Evolutionary conservation across 805 yeast genomes (phyloP), one percentile per base, ranked within the genome.

Genomic region (Tetrapisispora taiwanensis): DNA sequence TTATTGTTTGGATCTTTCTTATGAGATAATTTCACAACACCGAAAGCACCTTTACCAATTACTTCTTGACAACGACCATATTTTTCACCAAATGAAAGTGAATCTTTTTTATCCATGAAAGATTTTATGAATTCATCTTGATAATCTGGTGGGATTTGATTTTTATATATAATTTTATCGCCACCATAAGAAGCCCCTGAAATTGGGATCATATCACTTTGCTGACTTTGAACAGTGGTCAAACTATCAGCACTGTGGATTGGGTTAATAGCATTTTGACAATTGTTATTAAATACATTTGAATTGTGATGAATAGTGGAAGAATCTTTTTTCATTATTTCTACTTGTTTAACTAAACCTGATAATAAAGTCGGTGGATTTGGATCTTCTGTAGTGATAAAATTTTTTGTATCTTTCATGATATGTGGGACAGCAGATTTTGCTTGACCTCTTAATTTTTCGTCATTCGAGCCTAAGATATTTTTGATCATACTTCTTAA

Each of bases 31-130:
- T 96, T 72, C 18, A 90, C 97, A 38, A 87, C 86, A 17, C 98
- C 98, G 68, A 84, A 90, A 0, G 96, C 80, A 18, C 97, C 97
- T 42, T 84, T 75, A 22, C 98, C 98, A 50, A 92, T 76, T 39
- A 89, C 85, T 61, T 90, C 97, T 64, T 87, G 95, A 62, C 97
- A 90, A 42, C 84, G 75, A 36, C 98, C 98, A 62, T 90, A 90
- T 60, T 89, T 84, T 53, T 88, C 89, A 8, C 79, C 82, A 61
- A 90, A 83, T 9, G 38, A 46, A 7, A 46, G 42, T 3, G 49
- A 42, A 24, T 45, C 52, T 20, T 39, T 44, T 24, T 47, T 48
- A n/a, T 36, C 17, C 26, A 19, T 42, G 8, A 42, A 30, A 4
- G 49, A 37, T 15, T 46, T 30, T 4, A 30, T 15, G 13, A 31